Evolutionary conservation across 768 basidiomycete genomes (phyloP).

Genomic region (Agaricus blazei): DNA sequence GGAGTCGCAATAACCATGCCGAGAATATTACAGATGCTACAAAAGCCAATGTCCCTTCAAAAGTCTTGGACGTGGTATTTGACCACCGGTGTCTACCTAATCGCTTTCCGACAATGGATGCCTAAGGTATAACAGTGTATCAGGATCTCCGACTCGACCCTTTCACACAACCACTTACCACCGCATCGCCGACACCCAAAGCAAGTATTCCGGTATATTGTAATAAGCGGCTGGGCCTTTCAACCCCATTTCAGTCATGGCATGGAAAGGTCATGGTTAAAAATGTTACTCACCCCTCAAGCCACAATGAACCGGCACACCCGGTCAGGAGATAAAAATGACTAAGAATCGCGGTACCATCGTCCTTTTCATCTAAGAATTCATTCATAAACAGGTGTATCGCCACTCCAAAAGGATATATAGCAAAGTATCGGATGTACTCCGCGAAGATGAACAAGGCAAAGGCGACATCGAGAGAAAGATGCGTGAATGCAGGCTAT

Average conservation of each 20-base stretch:
- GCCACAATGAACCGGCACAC: slow-evolving; percentile 91
- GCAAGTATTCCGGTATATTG: slow-evolving; percentile 84
- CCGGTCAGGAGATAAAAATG: slow-evolving; percentile 97
- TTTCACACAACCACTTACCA: slow-evolving; percentile 46
- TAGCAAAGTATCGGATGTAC: slow-evolving; percentile 96
- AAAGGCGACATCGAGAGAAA: slow-evolving; percentile 93
- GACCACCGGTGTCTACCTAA: slow-evolving; percentile 84
- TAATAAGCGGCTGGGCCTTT: slow-evolving; percentile 37
- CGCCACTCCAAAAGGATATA: slow-evolving; percentile 91
- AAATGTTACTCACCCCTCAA: slow-evolving; percentile 71
- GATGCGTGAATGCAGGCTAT: slow-evolving; percentile 94
- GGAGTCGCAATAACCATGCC: slow-evolving; percentile 65
- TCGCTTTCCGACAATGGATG: slow-evolving; percentile 88
- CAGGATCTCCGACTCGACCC: neutral
- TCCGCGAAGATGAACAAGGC: slow-evolving; percentile 94
- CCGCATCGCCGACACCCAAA: slow-evolving; percentile 89
- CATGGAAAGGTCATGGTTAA: slow-evolving; percentile 1
- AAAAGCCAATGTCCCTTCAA: slow-evolving; percentile 90
- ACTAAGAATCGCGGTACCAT: slow-evolving; percentile 92
- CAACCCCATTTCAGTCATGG: neutral
- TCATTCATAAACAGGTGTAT: slow-evolving; percentile 97
- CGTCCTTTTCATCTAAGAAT: slow-evolving; percentile 92
- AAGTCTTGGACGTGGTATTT: slow-evolving; percentile 75
- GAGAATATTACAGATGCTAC: slow-evolving; percentile 60
- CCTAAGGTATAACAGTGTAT: slow-evolving; percentile 38